Base-by-base conservation (phyloP, 1,284 basidiomycete genomes). In the Earliella scabrosa region DNA sequence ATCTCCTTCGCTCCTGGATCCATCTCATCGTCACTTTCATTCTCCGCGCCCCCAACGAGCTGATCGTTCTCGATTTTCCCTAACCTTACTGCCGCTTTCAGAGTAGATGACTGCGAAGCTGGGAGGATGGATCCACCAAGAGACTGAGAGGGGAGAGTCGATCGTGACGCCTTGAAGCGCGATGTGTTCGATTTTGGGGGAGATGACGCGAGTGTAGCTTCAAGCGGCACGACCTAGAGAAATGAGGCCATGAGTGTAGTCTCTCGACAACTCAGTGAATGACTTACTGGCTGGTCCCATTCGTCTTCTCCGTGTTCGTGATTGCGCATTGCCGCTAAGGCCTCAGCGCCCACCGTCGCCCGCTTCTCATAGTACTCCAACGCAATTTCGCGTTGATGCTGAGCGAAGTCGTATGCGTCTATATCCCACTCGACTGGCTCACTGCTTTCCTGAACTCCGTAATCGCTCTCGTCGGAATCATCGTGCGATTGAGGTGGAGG, bases 321-420 rank as follows among this genome's bases (percentile, higher is more conserved):
- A 10, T 75, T 73, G 52, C 74, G 74, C 74, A 88, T 77, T 6
- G 78, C 82, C 36, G 74, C 73, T 11, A 79, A 73, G 35, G 81
- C 78, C 45, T 80, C 80, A 31, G 78, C 72, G 0, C 83, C 82
- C 44, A 91, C 77, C 13, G 73, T 75, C 18, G 71, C 73, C 48
- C 87, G 82, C 66, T 85, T 86, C 60, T 78, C 73, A 66, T 87
- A 79, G 66, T 92, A 91, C 56, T 83, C 83, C 35, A 90, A 66
- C n/a, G 86, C 85, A 58, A 91, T 79, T 67, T 90, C 88, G 27
- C 88, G 83, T 59, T 90, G 87, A 64, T 87, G 84, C 45, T 75
- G 80, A 23, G 82, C 86, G 51, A 74, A 78, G 62, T 90, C 83
- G 36, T 85, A 71, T 59, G 87, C 85, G 20, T 75, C 75, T 44